phyloP scores from a whole-genome alignment of 352 stramenopile species.

The Halophytophthora polymorphica region DNA sequence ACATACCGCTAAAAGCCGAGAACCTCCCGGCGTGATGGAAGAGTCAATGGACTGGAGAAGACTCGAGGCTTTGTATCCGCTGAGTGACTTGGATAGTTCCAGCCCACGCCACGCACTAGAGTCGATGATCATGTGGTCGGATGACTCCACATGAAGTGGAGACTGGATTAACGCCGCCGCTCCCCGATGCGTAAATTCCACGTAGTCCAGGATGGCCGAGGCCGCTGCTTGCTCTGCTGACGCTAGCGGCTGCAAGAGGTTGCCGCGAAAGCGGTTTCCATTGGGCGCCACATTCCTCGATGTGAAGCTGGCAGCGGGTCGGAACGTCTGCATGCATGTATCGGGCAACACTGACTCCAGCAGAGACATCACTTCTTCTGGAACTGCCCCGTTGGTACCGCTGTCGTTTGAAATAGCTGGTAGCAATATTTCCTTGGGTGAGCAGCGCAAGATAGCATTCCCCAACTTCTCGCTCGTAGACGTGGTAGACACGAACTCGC shows the following conservation, averaged over 20 bases:
- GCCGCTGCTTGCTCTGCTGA: constrained; percentile 33
- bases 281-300: not conserved
- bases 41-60: constrained; percentile 66
- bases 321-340: constrained; percentile 64
- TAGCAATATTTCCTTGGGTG: constrained; percentile 66
- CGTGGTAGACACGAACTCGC: constrained; percentile 69
- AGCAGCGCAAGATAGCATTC: constrained; percentile 58
- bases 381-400: not conserved
- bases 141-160: constrained; percentile 59
- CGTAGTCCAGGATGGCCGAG: constrained; percentile 61
- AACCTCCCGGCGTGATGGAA: constrained; percentile 60
- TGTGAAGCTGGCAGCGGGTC: constrained; percentile 28
- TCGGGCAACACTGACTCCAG: constrained; percentile 43
- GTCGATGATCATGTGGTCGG: constrained; percentile 81
- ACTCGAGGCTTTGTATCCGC: constrained; percentile 56
- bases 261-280: constrained; percentile 2
- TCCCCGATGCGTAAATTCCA: constrained; percentile 57
- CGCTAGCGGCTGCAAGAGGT: constrained; percentile 17
- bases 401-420: constrained; percentile 17
- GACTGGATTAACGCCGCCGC: constrained; percentile 26
- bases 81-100: constrained; percentile 60
- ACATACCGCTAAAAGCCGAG: constrained; percentile 58
- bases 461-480: constrained; percentile 53
- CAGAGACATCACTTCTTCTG: constrained; percentile 18
- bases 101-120: constrained; percentile 67